These are phyloP conservation scores for Oryza rufipogon DNA, from an alignment of 176 grass and related monocot genomes.

Conservation along the genomic window DNA sequence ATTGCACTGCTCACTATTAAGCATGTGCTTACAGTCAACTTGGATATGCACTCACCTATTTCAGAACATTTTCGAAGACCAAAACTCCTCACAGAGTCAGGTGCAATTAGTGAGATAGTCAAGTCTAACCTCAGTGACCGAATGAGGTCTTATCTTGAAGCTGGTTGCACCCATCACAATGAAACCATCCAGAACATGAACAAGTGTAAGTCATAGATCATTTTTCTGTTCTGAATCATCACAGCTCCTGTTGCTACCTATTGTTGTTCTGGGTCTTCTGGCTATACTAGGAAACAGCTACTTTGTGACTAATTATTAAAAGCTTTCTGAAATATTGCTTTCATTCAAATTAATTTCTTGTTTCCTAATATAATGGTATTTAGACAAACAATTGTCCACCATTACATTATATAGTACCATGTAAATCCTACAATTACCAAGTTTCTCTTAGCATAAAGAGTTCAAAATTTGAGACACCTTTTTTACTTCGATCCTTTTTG, in stretches of 20 bases:
- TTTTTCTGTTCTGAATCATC: neutral
- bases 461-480: neutral
- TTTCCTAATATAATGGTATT: too few species aligned
- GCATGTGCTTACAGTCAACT: neutral
- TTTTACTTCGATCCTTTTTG: too few species aligned
- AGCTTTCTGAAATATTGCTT: neutral
- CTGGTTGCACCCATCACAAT: constrained; percentile 13
- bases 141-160: constrained; percentile 36
- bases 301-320: neutral
- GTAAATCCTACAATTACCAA: neutral
- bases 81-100: constrained; percentile 32
- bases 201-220: neutral
- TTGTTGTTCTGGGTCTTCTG: neutral
- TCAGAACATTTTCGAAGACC: constrained; percentile 55
- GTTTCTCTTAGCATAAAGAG: neutral
- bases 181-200: constrained; percentile 11
- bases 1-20: neutral
- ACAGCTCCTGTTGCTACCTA: neutral
- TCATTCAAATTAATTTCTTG: neutral
- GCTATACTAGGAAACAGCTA: neutral
- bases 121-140: constrained; percentile 35
- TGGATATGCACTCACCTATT: neutral
- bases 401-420: too few species aligned
- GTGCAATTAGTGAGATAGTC: constrained; percentile 40
- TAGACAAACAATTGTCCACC: too few species aligned